A percentile compares a stretch with the other conserved stretches of the same genome.
Conservation (phyloP, 2,329 filamentous ascomycete genomes). For the Metarhizium brunneum region DNA sequence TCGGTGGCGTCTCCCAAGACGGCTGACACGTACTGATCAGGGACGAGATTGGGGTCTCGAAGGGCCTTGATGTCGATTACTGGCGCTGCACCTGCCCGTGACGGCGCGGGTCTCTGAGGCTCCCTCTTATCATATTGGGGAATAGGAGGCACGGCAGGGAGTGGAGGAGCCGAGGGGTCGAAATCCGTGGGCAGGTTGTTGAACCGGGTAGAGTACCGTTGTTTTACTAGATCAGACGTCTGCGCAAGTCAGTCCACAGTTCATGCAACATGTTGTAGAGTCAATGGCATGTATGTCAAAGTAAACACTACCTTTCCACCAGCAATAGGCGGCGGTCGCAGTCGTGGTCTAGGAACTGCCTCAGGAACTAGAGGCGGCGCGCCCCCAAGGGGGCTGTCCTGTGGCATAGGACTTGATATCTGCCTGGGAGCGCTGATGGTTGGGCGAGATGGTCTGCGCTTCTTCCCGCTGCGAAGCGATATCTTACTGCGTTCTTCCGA, state of each 20-base stretch:
- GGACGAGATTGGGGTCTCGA: slow-evolving; percentile 66
- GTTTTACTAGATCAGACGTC: slow-evolving; percentile 81
- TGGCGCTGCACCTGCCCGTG: slow-evolving; percentile 46
- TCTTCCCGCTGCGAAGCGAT: slow-evolving; percentile 51
- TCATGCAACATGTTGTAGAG: not conserved
- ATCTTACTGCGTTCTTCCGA: slow-evolving; percentile 54
- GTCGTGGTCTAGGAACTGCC: slow-evolving; percentile 27
- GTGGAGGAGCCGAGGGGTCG: slow-evolving; percentile 57
- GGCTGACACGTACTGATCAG: slow-evolving; percentile 69
- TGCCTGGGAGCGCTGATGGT: slow-evolving; percentile 53
- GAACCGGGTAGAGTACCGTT: slow-evolving; percentile 88
- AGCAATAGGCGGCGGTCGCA: slow-evolving; percentile 38
- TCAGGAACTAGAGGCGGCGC: slow-evolving; percentile 14
- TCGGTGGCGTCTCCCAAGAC: slow-evolving; percentile 79
- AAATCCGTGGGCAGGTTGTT: slow-evolving; percentile 66
- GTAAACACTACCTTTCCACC: slow-evolving; percentile 42
- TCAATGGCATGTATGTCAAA: slow-evolving; percentile 7
- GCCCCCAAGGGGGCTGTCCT: slow-evolving; percentile 32
- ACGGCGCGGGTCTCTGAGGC: slow-evolving; percentile 43
- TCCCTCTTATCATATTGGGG: slow-evolving; percentile 48
- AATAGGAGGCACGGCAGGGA: slow-evolving; percentile 57
- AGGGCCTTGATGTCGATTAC: slow-evolving; percentile 69
- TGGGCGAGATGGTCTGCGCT: slow-evolving; percentile 39
- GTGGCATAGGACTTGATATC: slow-evolving; percentile 51
- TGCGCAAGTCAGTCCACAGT: slow-evolving; percentile 22